These are phyloP conservation scores for Claviceps cyperi DNA, from an alignment of 2,329 filamentous ascomycete genomes.

Conservation along the genomic window DNA sequence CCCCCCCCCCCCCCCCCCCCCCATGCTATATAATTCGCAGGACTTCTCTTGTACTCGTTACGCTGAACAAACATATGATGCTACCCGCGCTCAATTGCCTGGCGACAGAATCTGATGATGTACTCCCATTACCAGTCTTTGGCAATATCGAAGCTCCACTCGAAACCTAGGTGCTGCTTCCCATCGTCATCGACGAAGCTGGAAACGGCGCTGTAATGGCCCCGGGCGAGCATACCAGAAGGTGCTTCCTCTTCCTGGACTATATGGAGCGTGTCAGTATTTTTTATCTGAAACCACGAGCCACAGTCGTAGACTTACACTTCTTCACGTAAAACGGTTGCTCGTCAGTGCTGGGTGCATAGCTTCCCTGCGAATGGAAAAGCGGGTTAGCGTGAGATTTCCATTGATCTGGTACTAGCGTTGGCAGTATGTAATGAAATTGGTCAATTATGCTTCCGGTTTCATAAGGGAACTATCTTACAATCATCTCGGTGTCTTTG, in stretches of 20 bases:
- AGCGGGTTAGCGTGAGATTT: background rate
- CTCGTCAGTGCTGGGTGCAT: conserved; percentile 81
- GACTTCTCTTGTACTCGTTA: conserved; percentile 11
- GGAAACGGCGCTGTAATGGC: conserved; percentile 77
- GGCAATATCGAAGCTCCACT: conserved; percentile 92
- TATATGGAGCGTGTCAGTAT: conserved; percentile 20
- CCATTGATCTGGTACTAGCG: too few species aligned
- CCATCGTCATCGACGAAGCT: conserved; percentile 94
- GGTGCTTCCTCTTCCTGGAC: conserved; percentile 88
- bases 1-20: too few species aligned
- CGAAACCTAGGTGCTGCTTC: conserved; percentile 76
- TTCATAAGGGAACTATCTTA: conserved; percentile 18
- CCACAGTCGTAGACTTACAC: conserved; percentile 45
- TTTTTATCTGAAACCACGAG: background rate
- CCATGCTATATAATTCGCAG: conserved; percentile 2
- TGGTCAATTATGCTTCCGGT: too few species aligned
- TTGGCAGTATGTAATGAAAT: too few species aligned
- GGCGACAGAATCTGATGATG: conserved; percentile 3
- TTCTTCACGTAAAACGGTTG: conserved; percentile 78
- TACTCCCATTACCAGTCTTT: conserved; percentile 66
- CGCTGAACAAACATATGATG: conserved; percentile 6
- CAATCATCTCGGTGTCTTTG: conserved; percentile 98
- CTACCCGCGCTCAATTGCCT: background rate
- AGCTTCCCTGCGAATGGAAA: conserved; percentile 48
- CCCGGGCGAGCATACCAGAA: conserved; percentile 76